Base-by-base conservation (phyloP, 371 early-diverging fungal genomes). In the Neoconidiobolus thromboides region DNA sequence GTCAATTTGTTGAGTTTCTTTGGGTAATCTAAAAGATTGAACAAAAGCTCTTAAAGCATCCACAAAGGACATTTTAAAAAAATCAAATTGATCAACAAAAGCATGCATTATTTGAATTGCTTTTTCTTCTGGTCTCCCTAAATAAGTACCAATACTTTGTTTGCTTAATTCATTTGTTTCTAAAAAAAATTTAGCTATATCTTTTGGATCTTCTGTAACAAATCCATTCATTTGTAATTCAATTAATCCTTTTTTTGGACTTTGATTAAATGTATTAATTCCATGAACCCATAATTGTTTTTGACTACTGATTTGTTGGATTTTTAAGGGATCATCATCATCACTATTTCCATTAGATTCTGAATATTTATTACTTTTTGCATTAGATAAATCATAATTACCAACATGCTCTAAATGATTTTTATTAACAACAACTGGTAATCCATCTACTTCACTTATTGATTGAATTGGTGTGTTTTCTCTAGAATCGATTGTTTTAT, bases 1-100 rank as follows among this genome's bases (percentile, higher is more conserved):
- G 68, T 99, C 96, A 68, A 99, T 98, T 70, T 94, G 90, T 70
- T 96, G 96, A n/a, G 89, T 79, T 71, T 99, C 99, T 43, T 97
- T 96, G 1, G 95, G 95, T 42, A 99, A 76, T 48, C 96, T 74
- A 77, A 99, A 99, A 15, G 77, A 67, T 69, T 93, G 88, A 40
- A 99, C 71, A 65, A 93, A 95, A n/a, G 66, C 64, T 7, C 98
- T 75, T 5, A 99, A 67, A 7, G 96, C 93, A 38, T 85, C 79
- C 0, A 89, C 83, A 70, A 97, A 87, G 2, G 66, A 65, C 75
- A 85, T 70, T 9, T 77, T 73, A 38, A 67, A 60, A 63, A 97
- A 96, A 52, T 90, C 83, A 76, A 96, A 82, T 58, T 80, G 81
- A 63, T 91, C 89, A 1, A 96, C 89, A 74, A 95, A 96, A 4